These are phyloP conservation scores for Macadamia integrifolia DNA, from an alignment of 164 flowering plant species.

Conservation along the genomic window DNA sequence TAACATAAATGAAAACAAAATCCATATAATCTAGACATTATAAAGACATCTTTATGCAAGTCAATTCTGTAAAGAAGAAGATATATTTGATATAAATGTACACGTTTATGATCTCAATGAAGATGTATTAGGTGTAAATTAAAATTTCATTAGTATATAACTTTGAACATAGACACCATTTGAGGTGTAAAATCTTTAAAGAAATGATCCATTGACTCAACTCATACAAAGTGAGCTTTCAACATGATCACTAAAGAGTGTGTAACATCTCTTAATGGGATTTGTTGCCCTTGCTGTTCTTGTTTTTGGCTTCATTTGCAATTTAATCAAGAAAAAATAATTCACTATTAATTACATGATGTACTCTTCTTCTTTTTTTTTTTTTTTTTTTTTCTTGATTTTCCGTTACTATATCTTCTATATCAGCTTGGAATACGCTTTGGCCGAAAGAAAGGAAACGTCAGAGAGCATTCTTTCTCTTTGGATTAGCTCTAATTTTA, in stretches of 20 bases:
- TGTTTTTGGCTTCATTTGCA: not conserved
- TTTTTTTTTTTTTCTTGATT: not conserved
- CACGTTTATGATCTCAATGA: too few relatives aligned
- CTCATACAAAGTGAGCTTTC: too few relatives aligned
- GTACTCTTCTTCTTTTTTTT: not conserved
- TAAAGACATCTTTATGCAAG: too few relatives aligned
- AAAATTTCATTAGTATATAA: too few relatives aligned
- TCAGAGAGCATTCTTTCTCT: constrained; percentile 92
- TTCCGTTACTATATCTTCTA: not conserved
- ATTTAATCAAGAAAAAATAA: not conserved
- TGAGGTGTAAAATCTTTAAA: not conserved
- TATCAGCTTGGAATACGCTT: constrained; percentile 88
- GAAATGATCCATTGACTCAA: not conserved
- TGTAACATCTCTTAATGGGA: not conserved
- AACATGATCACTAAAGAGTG: too few relatives aligned
- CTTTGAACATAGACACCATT: not conserved
- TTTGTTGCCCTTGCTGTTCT: not conserved
- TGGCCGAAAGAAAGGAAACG: constrained; percentile 98
- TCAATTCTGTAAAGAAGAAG: too few relatives aligned
- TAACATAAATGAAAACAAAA: too few relatives aligned
- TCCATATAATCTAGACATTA: too few relatives aligned
- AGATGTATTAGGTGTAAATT: too few relatives aligned
- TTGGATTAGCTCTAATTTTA: constrained; percentile 88
- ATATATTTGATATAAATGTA: too few relatives aligned
- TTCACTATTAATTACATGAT: not conserved